phyloP scores from a whole-genome alignment of 768 basidiomycete genomes.

The Leccinum longicurvipes region DNA sequence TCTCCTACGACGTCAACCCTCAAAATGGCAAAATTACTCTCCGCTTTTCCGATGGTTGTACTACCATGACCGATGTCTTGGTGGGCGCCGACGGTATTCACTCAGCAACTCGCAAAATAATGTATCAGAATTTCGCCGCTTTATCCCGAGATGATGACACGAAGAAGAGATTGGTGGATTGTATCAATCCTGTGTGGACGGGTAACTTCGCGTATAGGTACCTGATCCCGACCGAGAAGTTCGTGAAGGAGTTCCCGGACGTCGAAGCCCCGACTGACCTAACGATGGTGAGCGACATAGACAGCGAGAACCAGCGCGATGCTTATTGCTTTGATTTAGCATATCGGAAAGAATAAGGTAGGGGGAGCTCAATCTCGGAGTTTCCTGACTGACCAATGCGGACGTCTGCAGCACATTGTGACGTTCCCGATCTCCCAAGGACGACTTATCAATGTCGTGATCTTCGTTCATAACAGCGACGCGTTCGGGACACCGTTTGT shows the following conservation, averaged over 20 bases:
- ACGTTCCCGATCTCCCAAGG: conserved; percentile 39
- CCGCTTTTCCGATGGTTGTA: conserved; percentile 37
- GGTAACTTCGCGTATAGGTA: too few relatives aligned
- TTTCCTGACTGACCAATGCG: background rate
- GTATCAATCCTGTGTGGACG: conserved; percentile 29
- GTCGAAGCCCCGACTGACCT: conserved; percentile 25
- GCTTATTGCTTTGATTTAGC: too few relatives aligned
- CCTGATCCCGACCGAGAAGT: conserved; percentile 26
- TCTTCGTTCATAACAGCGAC: conserved; percentile 25
- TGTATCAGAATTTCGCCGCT: conserved; percentile 12
- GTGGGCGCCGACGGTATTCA: conserved; percentile 45
- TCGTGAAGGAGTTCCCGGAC: conserved; percentile 33
- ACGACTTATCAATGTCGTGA: conserved; percentile 20
- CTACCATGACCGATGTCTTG: conserved; percentile 37
- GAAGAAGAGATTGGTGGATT: conserved; percentile 14
- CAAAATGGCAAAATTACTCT: conserved; percentile 25
- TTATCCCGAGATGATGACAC: conserved; percentile 1
- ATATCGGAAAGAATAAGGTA: too few relatives aligned
- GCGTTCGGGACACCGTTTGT: conserved; percentile 32
- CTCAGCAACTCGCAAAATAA: too few relatives aligned
- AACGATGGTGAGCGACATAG: conserved; percentile 13
- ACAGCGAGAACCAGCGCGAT: too few relatives aligned
- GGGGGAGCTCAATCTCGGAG: too few relatives aligned
- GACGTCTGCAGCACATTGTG: conserved; percentile 35
- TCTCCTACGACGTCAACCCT: conserved; percentile 25